Evolutionary conservation across 352 stramenopile genomes (phyloP), one percentile per base, ranked within the genome.

Genomic region (Pythium monospermum): DNA sequence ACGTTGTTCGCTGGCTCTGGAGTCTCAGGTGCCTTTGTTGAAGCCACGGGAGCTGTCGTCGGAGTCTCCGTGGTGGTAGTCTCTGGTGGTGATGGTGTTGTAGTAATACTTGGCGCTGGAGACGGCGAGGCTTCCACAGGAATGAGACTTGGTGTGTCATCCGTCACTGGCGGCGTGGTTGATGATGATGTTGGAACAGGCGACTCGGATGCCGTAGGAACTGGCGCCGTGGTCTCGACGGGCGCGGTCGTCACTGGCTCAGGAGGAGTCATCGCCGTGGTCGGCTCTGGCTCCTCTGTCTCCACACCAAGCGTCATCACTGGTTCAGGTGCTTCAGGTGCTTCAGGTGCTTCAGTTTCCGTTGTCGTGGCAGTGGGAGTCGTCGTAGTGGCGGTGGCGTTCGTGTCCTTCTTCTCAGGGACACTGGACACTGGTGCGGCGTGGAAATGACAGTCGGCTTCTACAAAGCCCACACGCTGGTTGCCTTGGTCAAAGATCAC

Each of bases 401-500:
- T 32, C 46, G 19, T 28, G 44, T 42, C 3, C 21, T 39, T 31
- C 1, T 38, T 25, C 13, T 37, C 15, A 1, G 36, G 40, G 18
- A 42, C 41, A 61, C 47, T 19, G 2, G 38, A 28, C 6, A 4
- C 23, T 12, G 40, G 41, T 6, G 74, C 1, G 50, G 42, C 39
- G 1, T 10, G 21, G n/a, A 50, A 73, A 23, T 59, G 40, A 30
- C 83, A 94, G 41, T 91, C 64, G 2, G 83, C 77, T 30, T 86
- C 66, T 6, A 81, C 83, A 58, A 94, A 94, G 0, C 81, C 83
- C 6, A 94, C 69, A n/a, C 81, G 79, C 30, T 86, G 63, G 46
- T 83, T 78, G 1, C 65, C 70, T 1, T 65, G 55, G 47, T 94
- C 83, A 57, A 94, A 94, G 21, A 94, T 83, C 23, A 94, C 73